Percentiles rank a stretch among this genome's conserved stretches.
Conservation (phyloP, 2,329 filamentous ascomycete genomes). For the Chaetomiaceae sp. region DNA sequence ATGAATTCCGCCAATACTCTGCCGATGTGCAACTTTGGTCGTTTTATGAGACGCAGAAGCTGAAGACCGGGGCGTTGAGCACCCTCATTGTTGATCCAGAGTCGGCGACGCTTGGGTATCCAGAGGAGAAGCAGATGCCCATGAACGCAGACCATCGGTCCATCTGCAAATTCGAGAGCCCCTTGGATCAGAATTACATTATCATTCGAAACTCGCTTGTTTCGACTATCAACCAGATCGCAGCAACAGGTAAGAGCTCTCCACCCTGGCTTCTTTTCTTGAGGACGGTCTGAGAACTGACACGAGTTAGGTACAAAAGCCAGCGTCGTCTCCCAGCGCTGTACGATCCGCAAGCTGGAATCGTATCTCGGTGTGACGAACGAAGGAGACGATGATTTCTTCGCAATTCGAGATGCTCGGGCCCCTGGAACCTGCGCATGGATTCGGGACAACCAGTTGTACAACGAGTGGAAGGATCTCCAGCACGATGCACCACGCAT, state of each 20-base stretch:
- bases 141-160: slow-evolving; percentile 30
- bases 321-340: not conserved
- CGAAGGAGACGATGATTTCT: not conserved
- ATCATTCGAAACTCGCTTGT: slow-evolving; percentile 26
- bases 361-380: not conserved
- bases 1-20: slow-evolving; percentile 26
- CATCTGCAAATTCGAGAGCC: slow-evolving; percentile 31
- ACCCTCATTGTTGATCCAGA: slow-evolving; percentile 26
- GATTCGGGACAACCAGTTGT: slow-evolving; percentile 18
- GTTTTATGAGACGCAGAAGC: slow-evolving; percentile 28
- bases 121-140: slow-evolving; percentile 24
- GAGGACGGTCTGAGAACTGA: no score
- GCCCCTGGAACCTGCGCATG: slow-evolving; percentile 25
- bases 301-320: not conserved
- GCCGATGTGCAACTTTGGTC: slow-evolving; percentile 26
- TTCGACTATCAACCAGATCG: slow-evolving; percentile 16
- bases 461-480: slow-evolving; percentile 19
- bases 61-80: slow-evolving; percentile 15
- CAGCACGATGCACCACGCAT: not conserved
- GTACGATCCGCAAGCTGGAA: not conserved
- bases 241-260: not conserved
- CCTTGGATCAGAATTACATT: slow-evolving; percentile 27
- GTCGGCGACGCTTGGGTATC: slow-evolving; percentile 28
- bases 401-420: not conserved
- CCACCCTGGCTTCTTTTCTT: no score